phyloP scores from a whole-genome alignment of 371 early-diverging fungal genomes.

The Syncephalastrum racemosum region DNA sequence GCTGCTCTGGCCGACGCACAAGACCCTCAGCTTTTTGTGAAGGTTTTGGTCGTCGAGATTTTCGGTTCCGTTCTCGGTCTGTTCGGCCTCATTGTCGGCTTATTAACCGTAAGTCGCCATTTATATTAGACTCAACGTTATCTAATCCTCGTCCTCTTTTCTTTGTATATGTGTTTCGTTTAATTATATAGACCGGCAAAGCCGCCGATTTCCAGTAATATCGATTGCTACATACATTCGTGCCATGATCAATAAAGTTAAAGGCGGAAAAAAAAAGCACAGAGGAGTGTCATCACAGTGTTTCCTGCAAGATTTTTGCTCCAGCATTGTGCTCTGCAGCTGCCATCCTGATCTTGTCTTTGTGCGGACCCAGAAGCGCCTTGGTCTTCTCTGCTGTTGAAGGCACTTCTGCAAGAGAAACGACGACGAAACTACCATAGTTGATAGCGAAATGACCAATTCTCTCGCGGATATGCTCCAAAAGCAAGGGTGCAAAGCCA shows the following conservation, averaged over 20 bases:
- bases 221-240: too few relatives aligned
- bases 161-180: conserved; percentile 9
- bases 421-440: conserved; percentile 55
- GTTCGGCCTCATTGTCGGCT: conserved; percentile 91
- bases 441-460: conserved; percentile 44
- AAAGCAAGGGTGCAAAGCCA: conserved; percentile 44
- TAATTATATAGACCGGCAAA: conserved; percentile 49
- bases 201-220: conserved; percentile 51
- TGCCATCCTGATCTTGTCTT: conserved; percentile 36
- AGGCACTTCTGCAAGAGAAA: conserved; percentile 63
- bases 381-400: conserved; percentile 43
- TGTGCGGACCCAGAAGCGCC: conserved; percentile 37
- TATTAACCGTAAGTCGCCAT: conserved; percentile 56
- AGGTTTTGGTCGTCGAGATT: conserved; percentile 95
- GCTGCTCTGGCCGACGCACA: conserved; percentile 97
- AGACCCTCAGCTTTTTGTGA: conserved; percentile 93
- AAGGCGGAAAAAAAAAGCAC: too few relatives aligned
- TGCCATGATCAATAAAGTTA: too few relatives aligned
- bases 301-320: conserved; percentile 37
- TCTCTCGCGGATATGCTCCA: conserved; percentile 39
- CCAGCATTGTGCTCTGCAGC: conserved; percentile 35
- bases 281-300: conserved; percentile 13
- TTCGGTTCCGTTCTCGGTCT: conserved; percentile 95
- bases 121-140: background rate
- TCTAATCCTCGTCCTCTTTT: background rate